phyloP scores from a whole-genome alignment of 2,329 filamentous ascomycete genomes.

The Pseudogymnoascus pannorum region DNA sequence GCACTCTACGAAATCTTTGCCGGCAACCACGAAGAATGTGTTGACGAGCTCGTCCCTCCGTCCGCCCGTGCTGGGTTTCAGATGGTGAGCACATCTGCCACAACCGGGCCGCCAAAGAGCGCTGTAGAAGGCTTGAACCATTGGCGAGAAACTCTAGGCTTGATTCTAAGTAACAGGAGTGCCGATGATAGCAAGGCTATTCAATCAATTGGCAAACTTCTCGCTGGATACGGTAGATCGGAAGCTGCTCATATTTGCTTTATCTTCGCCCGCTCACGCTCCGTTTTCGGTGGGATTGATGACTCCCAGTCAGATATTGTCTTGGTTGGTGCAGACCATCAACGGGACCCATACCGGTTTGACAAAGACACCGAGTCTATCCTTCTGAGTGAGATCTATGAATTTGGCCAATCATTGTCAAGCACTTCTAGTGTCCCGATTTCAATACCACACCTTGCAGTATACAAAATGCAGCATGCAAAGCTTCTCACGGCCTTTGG shows the following conservation, averaged over 20 bases:
- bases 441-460: constrained; percentile 72
- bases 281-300: constrained; percentile 74
- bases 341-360: constrained; percentile 61
- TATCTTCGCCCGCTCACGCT: constrained; percentile 67
- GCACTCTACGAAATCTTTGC: constrained; percentile 91
- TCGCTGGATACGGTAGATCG: constrained; percentile 76
- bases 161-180: constrained; percentile 85
- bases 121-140: constrained; percentile 80
- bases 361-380: constrained; percentile 76
- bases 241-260: constrained; percentile 94
- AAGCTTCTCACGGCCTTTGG: constrained; percentile 78
- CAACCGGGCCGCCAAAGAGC: constrained; percentile 57
- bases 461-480: constrained; percentile 88
- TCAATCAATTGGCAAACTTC: constrained; percentile 69
- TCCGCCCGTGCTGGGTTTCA: constrained; percentile 89
- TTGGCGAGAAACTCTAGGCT: constrained; percentile 83
- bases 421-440: constrained; percentile 46
- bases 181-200: constrained; percentile 70
- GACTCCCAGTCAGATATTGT: constrained; percentile 73
- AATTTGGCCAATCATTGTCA: constrained; percentile 75
- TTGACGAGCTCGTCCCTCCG: constrained; percentile 89
- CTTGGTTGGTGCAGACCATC: constrained; percentile 78
- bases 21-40: constrained; percentile 87
- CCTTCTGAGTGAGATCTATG: constrained; percentile 93
- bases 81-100: constrained; percentile 70